These are phyloP conservation scores for Oxyria digyna DNA, from an alignment of 148 eudicot species.

Conservation along the genomic window DNA sequence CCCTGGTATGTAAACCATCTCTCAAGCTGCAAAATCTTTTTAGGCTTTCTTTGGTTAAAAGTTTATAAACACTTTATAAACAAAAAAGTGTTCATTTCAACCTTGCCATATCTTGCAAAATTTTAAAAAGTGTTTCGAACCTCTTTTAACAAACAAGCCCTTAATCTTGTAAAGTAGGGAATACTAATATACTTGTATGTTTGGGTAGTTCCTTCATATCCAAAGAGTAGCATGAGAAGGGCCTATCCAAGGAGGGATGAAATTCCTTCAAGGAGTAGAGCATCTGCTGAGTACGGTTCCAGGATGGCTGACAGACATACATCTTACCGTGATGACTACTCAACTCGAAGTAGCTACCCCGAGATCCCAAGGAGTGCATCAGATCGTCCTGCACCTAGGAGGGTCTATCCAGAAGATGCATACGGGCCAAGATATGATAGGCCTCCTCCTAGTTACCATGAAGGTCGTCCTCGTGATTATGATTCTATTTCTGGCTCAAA, in stretches of 20 bases:
- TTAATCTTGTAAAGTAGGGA: not conserved
- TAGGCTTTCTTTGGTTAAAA: no score
- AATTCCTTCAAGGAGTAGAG: constrained; percentile 67
- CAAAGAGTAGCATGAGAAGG: constrained; percentile 70
- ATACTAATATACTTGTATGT: constrained; percentile 2
- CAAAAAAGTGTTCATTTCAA: no score
- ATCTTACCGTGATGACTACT: constrained; percentile 69
- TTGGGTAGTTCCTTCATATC: constrained; percentile 53
- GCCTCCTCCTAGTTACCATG: constrained; percentile 71
- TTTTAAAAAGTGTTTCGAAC: no score
- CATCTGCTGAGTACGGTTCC: constrained; percentile 50
- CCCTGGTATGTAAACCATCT: constrained; percentile 45
- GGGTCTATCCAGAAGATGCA: constrained; percentile 66
- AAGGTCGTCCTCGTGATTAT: constrained; percentile 75
- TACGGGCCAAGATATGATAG: constrained; percentile 80
- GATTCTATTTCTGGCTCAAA: constrained; percentile 75
- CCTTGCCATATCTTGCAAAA: no score
- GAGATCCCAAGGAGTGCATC: constrained; percentile 55
- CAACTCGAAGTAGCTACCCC: constrained; percentile 52
- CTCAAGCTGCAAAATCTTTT: not conserved
- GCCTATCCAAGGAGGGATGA: constrained; percentile 68
- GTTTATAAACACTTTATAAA: no score
- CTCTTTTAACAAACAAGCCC: no score
- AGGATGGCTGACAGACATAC: constrained; percentile 68
- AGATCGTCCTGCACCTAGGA: constrained; percentile 52